A percentile compares a stretch with the other conserved stretches of the same genome.
phyloP scores from a whole-genome alignment of 495 filamentous ascomycete species.

The Aspergillus ellipticus region DNA sequence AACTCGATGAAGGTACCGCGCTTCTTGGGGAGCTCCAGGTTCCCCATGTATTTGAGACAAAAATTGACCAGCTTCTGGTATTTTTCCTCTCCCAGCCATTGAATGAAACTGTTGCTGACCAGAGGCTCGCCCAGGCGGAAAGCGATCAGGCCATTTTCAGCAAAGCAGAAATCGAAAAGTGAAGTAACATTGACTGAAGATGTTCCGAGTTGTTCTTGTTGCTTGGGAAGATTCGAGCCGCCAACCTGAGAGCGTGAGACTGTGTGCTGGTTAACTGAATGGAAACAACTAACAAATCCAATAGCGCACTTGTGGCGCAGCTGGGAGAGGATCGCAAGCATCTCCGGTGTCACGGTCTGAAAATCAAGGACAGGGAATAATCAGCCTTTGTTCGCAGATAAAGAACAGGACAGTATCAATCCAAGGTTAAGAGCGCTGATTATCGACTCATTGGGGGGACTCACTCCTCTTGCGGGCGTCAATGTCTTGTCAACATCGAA shows the following conservation, averaged over 20 bases:
- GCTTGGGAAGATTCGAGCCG: constrained; percentile 83
- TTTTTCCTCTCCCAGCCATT: constrained; percentile 85
- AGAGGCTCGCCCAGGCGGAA: constrained; percentile 73
- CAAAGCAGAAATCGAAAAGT: constrained; percentile 94
- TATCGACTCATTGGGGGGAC: constrained; percentile 14
- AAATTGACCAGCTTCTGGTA: constrained; percentile 88
- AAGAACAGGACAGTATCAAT: not conserved
- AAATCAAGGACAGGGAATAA: constrained; percentile 10
- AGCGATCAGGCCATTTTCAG: constrained; percentile 93
- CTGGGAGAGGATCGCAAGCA: constrained; percentile 71
- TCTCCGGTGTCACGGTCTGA: constrained; percentile 67
- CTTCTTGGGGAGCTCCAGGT: constrained; percentile 81
- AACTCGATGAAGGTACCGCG: constrained; percentile 97
- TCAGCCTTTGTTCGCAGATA: not conserved
- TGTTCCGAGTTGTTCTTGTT: constrained; percentile 89
- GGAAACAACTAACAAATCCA: constrained; percentile 58
- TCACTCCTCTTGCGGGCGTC: constrained; percentile 69
- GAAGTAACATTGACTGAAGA: constrained; percentile 58
- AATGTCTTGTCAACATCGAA: constrained; percentile 94
- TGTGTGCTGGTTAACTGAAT: not conserved
- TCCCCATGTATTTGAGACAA: constrained; percentile 83
- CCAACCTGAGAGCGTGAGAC: constrained; percentile 49
- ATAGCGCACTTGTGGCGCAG: constrained; percentile 89
- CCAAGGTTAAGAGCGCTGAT: not conserved
- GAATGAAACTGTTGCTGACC: constrained; percentile 76